Percentiles rank a stretch among this genome's conserved stretches.
These are phyloP conservation scores for Gremmenia infestans DNA, from an alignment of 2,329 filamentous ascomycete genomes.

Conservation along the genomic window DNA sequence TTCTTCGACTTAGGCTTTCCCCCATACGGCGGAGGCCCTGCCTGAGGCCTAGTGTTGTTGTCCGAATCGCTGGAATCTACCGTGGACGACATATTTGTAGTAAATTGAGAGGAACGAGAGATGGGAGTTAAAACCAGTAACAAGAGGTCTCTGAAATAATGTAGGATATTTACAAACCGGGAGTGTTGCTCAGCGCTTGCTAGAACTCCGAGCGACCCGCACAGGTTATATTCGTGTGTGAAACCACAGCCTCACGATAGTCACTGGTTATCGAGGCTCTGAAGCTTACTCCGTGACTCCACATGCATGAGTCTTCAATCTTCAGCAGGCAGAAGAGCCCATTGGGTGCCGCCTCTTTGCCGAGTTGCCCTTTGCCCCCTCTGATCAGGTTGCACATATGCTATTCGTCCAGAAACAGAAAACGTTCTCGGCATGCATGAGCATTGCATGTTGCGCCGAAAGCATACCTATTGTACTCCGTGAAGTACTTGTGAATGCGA, in stretches of 20 bases:
- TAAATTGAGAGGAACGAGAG: background rate
- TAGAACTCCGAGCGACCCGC: background rate
- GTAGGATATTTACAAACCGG: background rate
- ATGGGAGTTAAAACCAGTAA: background rate
- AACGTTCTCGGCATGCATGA: background rate
- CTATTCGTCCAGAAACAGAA: background rate
- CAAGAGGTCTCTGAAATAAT: background rate
- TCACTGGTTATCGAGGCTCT: background rate
- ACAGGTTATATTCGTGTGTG: slow-evolving; percentile 1
- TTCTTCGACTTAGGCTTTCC: slow-evolving; percentile 45
- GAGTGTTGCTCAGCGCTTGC: slow-evolving; percentile 1
- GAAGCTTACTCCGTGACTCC: background rate
- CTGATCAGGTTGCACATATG: background rate
- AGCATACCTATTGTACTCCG: no score
- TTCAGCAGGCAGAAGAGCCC: background rate
- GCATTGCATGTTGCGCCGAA: background rate
- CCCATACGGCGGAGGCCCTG: slow-evolving; percentile 6
- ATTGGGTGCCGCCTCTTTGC: background rate
- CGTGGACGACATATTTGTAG: slow-evolving; percentile 14
- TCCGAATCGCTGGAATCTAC: slow-evolving; percentile 21
- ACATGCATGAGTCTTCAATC: background rate
- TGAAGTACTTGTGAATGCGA: no score
- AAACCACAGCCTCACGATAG: background rate
- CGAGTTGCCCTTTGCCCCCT: background rate
- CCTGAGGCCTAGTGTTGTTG: slow-evolving; percentile 3